Evolutionary conservation across 108 stramenopile genomes (phyloP).

Genomic region (Cyclostephanos tholiformis): DNA sequence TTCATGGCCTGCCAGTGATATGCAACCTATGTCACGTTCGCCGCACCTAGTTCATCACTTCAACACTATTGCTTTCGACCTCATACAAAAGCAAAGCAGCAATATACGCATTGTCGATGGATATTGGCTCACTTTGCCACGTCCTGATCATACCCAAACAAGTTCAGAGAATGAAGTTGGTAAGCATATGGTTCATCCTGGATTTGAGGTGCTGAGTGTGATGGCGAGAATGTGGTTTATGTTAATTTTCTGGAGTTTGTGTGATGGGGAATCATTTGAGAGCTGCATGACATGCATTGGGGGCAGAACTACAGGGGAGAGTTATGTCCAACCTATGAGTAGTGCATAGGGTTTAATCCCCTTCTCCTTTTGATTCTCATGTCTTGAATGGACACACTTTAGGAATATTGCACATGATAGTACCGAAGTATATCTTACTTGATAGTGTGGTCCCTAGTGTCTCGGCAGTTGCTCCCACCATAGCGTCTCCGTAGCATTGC

Average conservation of each 20-base stretch:
- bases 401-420: no score
- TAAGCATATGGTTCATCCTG: constrained; percentile 80
- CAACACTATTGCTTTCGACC: constrained; percentile 64
- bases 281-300: constrained; percentile 6
- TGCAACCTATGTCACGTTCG: constrained; percentile 63
- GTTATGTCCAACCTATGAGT: background rate
- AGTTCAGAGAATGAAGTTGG: constrained; percentile 57
- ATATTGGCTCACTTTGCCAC: constrained; percentile 72
- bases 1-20: constrained; percentile 52
- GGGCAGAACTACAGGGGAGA: background rate
- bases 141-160: constrained; percentile 78
- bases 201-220: constrained; percentile 64
- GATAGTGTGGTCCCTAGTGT: no score
- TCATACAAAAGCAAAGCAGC: constrained; percentile 32
- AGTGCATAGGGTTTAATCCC: no score
- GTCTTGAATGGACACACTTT: no score
- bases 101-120: constrained; percentile 63
- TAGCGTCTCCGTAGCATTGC: no score
- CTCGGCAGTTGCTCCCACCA: no score
- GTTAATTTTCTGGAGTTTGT: constrained; percentile 49
- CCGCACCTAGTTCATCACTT: constrained; percentile 56
- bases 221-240: constrained; percentile 67
- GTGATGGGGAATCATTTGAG: constrained; percentile 21
- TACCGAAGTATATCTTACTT: no score
- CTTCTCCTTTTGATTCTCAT: no score